These are phyloP conservation scores for Purpureocillium lavendulum DNA, from an alignment of 2,329 filamentous ascomycete species.

Conservation along the genomic window DNA sequence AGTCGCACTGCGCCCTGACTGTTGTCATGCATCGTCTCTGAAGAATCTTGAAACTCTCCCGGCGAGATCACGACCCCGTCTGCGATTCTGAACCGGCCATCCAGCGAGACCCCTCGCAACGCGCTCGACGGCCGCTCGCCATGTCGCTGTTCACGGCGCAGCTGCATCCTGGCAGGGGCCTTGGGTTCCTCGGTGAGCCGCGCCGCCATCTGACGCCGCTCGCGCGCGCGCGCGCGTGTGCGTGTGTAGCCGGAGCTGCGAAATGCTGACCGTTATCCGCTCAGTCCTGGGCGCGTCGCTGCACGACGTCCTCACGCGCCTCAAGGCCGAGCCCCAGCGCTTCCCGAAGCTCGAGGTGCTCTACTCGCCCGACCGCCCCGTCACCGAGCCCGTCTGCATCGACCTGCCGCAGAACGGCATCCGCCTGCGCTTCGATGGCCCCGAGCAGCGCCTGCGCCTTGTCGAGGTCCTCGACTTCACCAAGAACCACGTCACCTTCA, in stretches of 20 bases:
- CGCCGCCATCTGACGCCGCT: slow-evolving; percentile 5
- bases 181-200: slow-evolving; percentile 48
- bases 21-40: too few relatives aligned
- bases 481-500: slow-evolving; percentile 76
- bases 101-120: too few relatives aligned
- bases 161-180: slow-evolving; percentile 56
- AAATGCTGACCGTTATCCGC: too few relatives aligned
- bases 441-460: slow-evolving; percentile 81
- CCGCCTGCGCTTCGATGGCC: slow-evolving; percentile 84
- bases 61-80: too few relatives aligned
- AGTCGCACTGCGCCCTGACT: too few relatives aligned
- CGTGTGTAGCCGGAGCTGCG: too few relatives aligned
- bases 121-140: slow-evolving; percentile 1
- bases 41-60: too few relatives aligned
- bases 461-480: slow-evolving; percentile 89
- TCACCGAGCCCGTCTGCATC: slow-evolving; percentile 67
- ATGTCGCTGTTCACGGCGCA: slow-evolving; percentile 50
- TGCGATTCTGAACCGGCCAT: too few relatives aligned
- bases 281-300: slow-evolving; percentile 82
- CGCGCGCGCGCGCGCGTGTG: too few relatives aligned
- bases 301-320: slow-evolving; percentile 76
- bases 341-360: slow-evolving; percentile 79
- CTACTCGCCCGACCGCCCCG: slow-evolving; percentile 68
- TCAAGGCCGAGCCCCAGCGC: slow-evolving; percentile 77
- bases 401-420: slow-evolving; percentile 78